These are phyloP conservation scores for Ophiosphaerella narmari DNA, from an alignment of 2,329 filamentous ascomycete genomes.

Conservation along the genomic window DNA sequence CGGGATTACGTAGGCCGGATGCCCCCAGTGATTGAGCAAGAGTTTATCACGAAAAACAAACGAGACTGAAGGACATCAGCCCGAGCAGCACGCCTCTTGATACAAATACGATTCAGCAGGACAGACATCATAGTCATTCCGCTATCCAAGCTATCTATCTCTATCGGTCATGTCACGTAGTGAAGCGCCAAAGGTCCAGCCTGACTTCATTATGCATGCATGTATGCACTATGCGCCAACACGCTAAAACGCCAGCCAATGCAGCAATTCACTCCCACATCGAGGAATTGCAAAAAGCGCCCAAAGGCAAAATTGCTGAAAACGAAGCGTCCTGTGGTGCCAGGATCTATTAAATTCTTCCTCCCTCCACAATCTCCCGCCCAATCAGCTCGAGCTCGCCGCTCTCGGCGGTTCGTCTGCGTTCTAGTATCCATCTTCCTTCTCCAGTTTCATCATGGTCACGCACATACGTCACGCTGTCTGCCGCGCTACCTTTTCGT, in stretches of 20 bases:
- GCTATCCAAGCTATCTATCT: not conserved
- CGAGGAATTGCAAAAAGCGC: conserved; percentile 1
- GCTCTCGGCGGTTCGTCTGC: conserved; percentile 67
- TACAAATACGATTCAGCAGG: no score
- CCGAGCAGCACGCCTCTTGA: no score
- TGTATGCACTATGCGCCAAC: not conserved
- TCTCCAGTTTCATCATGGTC: conserved; percentile 64
- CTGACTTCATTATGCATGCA: not conserved
- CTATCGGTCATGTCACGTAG: not conserved
- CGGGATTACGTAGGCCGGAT: no score
- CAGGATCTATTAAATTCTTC: conserved; percentile 33
- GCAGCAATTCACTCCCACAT: not conserved
- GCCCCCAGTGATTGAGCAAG: no score
- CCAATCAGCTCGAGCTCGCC: conserved; percentile 69
- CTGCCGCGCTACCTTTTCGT: conserved; percentile 57
- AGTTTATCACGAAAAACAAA: no score
- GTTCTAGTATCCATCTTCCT: conserved; percentile 70
- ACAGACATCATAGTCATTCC: not conserved
- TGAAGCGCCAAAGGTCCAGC: not conserved
- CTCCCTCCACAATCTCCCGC: conserved; percentile 66
- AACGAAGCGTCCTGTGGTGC: not conserved
- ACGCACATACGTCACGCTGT: conserved; percentile 71
- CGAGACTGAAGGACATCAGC: no score
- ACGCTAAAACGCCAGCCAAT: conserved; percentile 6
- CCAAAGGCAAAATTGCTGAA: not conserved